Base-by-base conservation (phyloP, 139 green algal species). In the Chlamydomonas applanata region DNA sequence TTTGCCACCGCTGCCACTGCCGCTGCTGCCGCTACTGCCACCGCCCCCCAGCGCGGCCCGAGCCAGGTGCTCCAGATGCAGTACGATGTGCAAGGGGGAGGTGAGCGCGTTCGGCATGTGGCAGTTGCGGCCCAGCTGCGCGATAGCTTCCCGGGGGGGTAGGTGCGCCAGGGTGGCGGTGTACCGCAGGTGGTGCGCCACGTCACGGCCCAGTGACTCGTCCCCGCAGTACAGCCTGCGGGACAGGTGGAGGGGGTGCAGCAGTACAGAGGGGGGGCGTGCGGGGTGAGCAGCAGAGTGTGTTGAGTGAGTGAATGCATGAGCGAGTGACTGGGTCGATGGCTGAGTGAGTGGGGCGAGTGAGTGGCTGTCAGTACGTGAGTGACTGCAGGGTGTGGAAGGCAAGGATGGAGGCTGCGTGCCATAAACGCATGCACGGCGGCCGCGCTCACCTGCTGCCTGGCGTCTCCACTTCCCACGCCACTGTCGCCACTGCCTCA, bases 81-180 rank as follows among this genome's bases (percentile, higher is more conserved):
- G 56, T 29, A 82, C 69, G 27, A 80, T 71, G 35, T 87, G 86
- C n/a, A 91, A 60, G 4, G 86, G 86, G 19, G 84, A 90, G 35
- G 77, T 71, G 33, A 85, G 54, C 7, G 80, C 77, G 62, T 88
- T 90, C 24, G 86, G 86, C 84, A 91, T 84, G 77, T 91, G 86
- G 79, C 86, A 91, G 79, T 91, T 91, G 53, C 86, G 69, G 16
- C 85, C 85, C 20, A 90, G 70, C 25, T 53, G 32, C 0, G 70
- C 44, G 4, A 80, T 66, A 3, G 75, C 82, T 16, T 69, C 66
- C 3, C 60, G 13, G 13, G 77, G 74, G 16, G 78, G 73, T 9
- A 69, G 56, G 7, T 54, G 32, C 0, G 52, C 57, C 60, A 87
- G 75, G 20, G 74, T 64, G 2, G 79, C 57, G 0, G 30, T 72